Base-by-base conservation (phyloP, 345 rosid species). In the Iberis pinnata region DNA sequence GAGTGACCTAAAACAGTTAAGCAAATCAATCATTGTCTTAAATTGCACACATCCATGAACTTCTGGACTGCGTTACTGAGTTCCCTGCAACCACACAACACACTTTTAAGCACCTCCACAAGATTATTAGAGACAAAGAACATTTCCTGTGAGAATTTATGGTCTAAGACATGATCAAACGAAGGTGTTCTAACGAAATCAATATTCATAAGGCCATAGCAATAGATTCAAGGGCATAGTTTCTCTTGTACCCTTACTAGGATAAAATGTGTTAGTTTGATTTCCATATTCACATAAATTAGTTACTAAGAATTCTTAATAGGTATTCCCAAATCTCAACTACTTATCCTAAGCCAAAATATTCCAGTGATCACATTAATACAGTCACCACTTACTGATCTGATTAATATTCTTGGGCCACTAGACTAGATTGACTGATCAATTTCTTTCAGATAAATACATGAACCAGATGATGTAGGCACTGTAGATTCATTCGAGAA, bases 51-150 rank as follows among this genome's bases (percentile, higher is more conserved):
- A 19, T 80, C 76, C 12, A 80, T 77, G 73, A 89, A 86, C 69
- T 81, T 89, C 75, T 83, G 84, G 16, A 89, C 89, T 9, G 95
- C 95, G 65, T 89, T 86, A 86, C 63, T 86, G 95, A 43, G 89
- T 83, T 71, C 95, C 95, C 97, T 86, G 86, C 18, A 58, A 75
- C 18, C 58, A 65, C 12, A 24, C 9, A 65, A 11, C 58, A 48
- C 25, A 42, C 14, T 49, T 11, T 42, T 61, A 8, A 49, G 35
- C 22, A 60, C 29, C 39, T 60, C 32, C 1, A 48, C 20, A 18
- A 12, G 32, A 13, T 24, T 13, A 9, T 33, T 9, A 63, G 27
- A n/a, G 27, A n/a, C 15, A 12, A 16, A 48, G 20, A 42, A 61
- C 18, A 52, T 27, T 33, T 11, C 18, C 0, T 9, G 33, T 35